Evolutionary conservation across 495 filamentous ascomycete species (phyloP), one percentile per base, ranked within the genome.

Genomic region (Oidiodendron maius): DNA sequence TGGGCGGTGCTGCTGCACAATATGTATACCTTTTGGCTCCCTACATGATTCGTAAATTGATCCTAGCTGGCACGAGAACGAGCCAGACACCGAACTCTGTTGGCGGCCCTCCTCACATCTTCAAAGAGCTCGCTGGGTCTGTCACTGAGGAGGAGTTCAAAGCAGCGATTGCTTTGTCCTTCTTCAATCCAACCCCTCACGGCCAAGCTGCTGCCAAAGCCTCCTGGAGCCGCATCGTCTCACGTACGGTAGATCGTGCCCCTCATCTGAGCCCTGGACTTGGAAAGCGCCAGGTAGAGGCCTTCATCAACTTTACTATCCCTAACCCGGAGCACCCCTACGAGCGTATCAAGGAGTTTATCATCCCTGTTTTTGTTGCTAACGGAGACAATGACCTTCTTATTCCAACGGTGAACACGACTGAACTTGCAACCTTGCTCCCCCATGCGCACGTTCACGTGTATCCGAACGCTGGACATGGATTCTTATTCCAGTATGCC

Each of bases 321-420:
- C 51, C 48, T 34, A 54, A 59, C 37, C 50, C 51, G 9, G 44
- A 45, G 1, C 58, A 63, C 22, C 57, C 62, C 8, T 60, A 56
- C 30, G 46, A 63, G 15, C 45, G 59, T 36, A 44, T 65, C 25
- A 37, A 41, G 16, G 55, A 61, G 50, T 38, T 66, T 30, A 55
- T 52, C 38, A 63, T 65, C 40, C 62, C 62, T 10, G 61, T 66
- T 12, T 51, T 66, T 18, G 57, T 66, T 17, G 58, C 61, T 16
- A 62, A 64, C 48, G 64, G 65, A 36, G 57, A 66, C 24, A 37
- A 61, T 28, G 65, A 66, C 51, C 17, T 60, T 13, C 35, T 68
- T 11, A 39, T 65, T 11, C 58, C 58, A 3, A 51, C 46, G 34
- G 43, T 46, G 22, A 63, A 60, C 45, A 59, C 48, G 35, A 39